Evolutionary conservation across 2,329 filamentous ascomycete species (phyloP).

Genomic region (Colletotrichum coccodes): DNA sequence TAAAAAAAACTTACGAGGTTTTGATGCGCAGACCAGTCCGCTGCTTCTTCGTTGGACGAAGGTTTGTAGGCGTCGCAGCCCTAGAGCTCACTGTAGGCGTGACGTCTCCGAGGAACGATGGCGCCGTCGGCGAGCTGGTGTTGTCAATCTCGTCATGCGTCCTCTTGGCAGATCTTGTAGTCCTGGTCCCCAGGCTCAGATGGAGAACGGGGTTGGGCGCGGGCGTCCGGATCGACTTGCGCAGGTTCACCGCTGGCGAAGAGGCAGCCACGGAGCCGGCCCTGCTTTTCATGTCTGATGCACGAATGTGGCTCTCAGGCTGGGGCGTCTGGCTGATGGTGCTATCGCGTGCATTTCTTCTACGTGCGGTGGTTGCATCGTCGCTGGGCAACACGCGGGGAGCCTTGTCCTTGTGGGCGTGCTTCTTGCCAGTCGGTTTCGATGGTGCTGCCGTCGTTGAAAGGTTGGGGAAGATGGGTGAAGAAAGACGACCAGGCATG

Average conservation of each 20-base stretch:
- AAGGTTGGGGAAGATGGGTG: slow-evolving; percentile 44
- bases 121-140: slow-evolving; percentile 61
- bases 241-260: slow-evolving; percentile 26
- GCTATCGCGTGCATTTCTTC: slow-evolving; percentile 49
- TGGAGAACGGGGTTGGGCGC: slow-evolving; percentile 14
- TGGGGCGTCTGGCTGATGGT: slow-evolving; percentile 47
- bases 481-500: slow-evolving; percentile 52
- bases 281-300: slow-evolving; percentile 28
- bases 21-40: slow-evolving; percentile 73
- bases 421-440: slow-evolving; percentile 38
- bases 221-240: slow-evolving; percentile 26
- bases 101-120: slow-evolving; percentile 59
- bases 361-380: slow-evolving; percentile 45
- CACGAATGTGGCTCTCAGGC: slow-evolving; percentile 51
- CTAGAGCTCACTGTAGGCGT: slow-evolving; percentile 63
- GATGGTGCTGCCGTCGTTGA: slow-evolving; percentile 31
- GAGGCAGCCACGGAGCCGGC: slow-evolving; percentile 42
- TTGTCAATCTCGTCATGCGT: slow-evolving; percentile 65
- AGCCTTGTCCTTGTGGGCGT: slow-evolving; percentile 36
- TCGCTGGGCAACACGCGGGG: slow-evolving; percentile 32
- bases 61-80: slow-evolving; percentile 67
- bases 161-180: slow-evolving; percentile 64
- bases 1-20: slow-evolving; percentile 68
- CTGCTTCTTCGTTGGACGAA: slow-evolving; percentile 67
- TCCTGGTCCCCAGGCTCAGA: slow-evolving; percentile 42